phyloP scores from a whole-genome alignment of 2,329 filamentous ascomycete species.

The Sporothrix curviconia region DNA sequence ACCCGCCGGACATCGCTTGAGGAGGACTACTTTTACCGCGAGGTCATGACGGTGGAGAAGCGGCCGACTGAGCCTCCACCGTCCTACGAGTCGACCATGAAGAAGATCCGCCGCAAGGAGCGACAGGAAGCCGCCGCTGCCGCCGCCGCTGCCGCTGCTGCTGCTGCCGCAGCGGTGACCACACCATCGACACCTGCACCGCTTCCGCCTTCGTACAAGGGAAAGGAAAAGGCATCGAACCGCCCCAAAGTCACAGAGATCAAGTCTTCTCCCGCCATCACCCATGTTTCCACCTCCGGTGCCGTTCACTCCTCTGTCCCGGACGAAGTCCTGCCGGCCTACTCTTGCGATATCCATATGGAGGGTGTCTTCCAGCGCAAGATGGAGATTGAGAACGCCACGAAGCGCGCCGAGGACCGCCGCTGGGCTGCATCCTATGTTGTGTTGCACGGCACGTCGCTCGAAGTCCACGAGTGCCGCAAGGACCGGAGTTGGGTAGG shows the following conservation, averaged over 20 bases:
- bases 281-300: background rate
- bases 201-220: background rate
- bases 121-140: slow-evolving; percentile 11
- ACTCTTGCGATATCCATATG: slow-evolving; percentile 49
- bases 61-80: slow-evolving; percentile 42
- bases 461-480: slow-evolving; percentile 60
- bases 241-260: background rate
- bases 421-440: slow-evolving; percentile 60
- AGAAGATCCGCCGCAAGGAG: slow-evolving; percentile 23
- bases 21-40: slow-evolving; percentile 48
- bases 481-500: slow-evolving; percentile 45
- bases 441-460: slow-evolving; percentile 59
- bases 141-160: background rate
- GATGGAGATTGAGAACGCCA: slow-evolving; percentile 60
- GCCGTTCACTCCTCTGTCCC: background rate
- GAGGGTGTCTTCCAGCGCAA: slow-evolving; percentile 56
- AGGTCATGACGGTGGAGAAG: slow-evolving; percentile 41
- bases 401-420: slow-evolving; percentile 54
- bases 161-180: background rate
- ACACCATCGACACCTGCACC: background rate
- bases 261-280: background rate
- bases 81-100: slow-evolving; percentile 34
- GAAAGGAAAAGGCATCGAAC: slow-evolving; percentile 11
- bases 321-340: slow-evolving; percentile 46
- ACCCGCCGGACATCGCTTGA: slow-evolving; percentile 46